Evolutionary conservation across 805 yeast genomes (phyloP).

Genomic region (Brettanomyces nanus): DNA sequence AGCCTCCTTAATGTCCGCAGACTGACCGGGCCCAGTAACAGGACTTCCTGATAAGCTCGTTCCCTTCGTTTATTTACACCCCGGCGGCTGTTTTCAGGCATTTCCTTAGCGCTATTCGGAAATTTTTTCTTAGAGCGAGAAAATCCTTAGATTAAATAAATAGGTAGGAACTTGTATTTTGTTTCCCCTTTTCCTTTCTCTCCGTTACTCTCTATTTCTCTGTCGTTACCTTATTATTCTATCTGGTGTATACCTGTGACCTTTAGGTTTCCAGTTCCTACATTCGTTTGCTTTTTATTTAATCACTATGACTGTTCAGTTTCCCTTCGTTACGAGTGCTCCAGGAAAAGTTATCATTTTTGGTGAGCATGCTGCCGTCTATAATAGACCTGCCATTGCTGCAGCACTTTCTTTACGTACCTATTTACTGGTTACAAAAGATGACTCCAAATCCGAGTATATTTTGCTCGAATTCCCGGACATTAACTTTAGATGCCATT

Average conservation of each 20-base stretch:
- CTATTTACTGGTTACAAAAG: conserved; percentile 57
- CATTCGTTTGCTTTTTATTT: neutral
- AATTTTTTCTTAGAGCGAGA: no score
- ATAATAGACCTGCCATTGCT: conserved; percentile 90
- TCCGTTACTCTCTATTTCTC: neutral
- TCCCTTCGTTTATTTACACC: no score
- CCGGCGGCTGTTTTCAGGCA: no score
- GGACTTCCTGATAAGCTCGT: no score
- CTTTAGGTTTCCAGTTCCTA: neutral
- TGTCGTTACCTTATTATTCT: neutral
- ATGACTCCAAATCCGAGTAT: conserved; percentile 24
- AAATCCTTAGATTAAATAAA: no score
- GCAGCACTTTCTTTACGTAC: conserved; percentile 88
- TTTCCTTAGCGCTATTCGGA: no score
- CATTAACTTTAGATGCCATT: conserved; percentile 53
- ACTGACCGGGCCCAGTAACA: no score
- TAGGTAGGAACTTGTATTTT: no score
- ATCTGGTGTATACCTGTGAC: neutral
- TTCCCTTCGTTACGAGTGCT: conserved; percentile 75
- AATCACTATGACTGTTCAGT: conserved; percentile 9
- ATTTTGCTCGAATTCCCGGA: conserved; percentile 78
- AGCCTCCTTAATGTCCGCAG: no score
- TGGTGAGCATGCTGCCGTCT: conserved; percentile 96
- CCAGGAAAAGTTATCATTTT: conserved; percentile 95
- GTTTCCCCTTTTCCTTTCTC: neutral